Conservation (phyloP, 495 filamentous ascomycete genomes). For the Aspergillus avenaceus region DNA sequence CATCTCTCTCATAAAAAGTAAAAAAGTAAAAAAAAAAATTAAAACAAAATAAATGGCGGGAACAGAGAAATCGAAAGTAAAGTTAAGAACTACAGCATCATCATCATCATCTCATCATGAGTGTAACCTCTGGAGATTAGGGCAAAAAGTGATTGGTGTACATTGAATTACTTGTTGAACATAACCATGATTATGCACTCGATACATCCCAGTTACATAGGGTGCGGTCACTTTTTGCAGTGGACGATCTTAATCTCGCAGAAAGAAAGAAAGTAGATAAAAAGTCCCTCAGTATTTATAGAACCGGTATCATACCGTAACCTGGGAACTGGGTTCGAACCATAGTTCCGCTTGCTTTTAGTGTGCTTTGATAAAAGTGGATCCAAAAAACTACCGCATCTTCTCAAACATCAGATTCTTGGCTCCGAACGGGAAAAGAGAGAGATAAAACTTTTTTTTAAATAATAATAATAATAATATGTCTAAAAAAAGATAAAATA, state of each 20-base stretch:
- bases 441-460: too few relatives aligned
- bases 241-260: background rate
- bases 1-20: background rate
- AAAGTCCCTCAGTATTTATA: background rate
- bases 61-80: too few relatives aligned
- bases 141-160: background rate
- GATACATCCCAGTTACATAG: background rate
- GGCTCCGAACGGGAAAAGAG: too few relatives aligned
- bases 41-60: too few relatives aligned
- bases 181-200: background rate
- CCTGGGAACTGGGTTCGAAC: slow-evolving; percentile 6
- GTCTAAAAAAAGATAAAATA: background rate
- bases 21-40: background rate
- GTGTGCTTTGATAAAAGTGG: too few relatives aligned
- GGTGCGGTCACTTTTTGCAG: background rate
- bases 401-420: slow-evolving; percentile 1
- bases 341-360: too few relatives aligned
- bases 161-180: too few relatives aligned
- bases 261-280: too few relatives aligned
- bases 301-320: too few relatives aligned
- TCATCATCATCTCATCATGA: background rate
- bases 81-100: background rate
- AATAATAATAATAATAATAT: too few relatives aligned
- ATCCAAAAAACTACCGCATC: background rate
- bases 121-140: background rate